A percentile compares a stretch with the other conserved stretches of the same genome.
These are phyloP conservation scores for Arthroderma sp. DNA, from an alignment of 2,329 filamentous ascomycete genomes.

Conservation along the genomic window DNA sequence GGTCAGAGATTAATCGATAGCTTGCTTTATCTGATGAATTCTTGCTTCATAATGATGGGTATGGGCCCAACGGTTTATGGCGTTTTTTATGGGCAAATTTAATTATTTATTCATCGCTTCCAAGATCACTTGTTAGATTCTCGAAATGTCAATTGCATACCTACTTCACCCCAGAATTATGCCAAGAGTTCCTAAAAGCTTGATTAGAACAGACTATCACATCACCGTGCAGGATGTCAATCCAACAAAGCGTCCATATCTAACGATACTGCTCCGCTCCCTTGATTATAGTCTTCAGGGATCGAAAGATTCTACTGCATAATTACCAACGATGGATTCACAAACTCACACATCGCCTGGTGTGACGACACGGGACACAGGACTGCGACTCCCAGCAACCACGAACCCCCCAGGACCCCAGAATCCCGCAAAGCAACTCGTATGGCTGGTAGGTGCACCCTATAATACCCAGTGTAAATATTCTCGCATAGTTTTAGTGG, in stretches of 20 bases:
- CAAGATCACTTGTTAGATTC: too few species aligned
- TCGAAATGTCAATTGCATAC: neutral
- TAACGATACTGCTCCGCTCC: neutral
- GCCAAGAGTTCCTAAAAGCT: constrained; percentile 1
- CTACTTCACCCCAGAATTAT: neutral
- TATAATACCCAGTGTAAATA: neutral
- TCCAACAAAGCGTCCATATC: neutral
- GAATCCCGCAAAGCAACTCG: constrained; percentile 59
- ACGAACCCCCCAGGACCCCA: constrained; percentile 70
- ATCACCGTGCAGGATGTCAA: neutral
- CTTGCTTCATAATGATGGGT: neutral
- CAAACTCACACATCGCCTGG: constrained; percentile 15
- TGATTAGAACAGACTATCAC: neutral
- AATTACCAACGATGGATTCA: neutral
- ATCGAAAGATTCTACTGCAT: neutral
- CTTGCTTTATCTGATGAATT: neutral
- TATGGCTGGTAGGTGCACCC: constrained; percentile 64
- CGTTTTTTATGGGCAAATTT: neutral
- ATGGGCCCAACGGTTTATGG: neutral
- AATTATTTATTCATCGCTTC: neutral
- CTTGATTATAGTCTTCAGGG: neutral
- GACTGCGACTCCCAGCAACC: constrained; percentile 59
- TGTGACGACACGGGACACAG: constrained; percentile 27
- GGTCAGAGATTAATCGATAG: constrained; percentile 46
- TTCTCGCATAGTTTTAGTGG: neutral